Evolutionary conservation across 371 early-diverging fungal genomes (phyloP), one percentile per base, ranked within the genome.

Genomic region (Mortierella sp.): DNA sequence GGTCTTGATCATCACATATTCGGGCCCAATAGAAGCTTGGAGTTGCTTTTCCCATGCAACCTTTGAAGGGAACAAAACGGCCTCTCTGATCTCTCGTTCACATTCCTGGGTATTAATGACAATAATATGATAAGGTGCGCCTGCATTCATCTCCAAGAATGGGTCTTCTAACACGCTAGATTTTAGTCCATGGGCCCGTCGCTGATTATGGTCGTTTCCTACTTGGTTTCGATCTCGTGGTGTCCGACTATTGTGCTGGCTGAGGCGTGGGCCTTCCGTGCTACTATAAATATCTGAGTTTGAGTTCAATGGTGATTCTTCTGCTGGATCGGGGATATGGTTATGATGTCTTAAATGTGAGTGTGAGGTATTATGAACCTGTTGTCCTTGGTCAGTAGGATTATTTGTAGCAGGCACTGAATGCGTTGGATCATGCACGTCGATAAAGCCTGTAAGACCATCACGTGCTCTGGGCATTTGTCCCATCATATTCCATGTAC

Each of bases 401-500:
- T 13, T 10, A 0, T 43, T 52, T 52, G 52, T n/a, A 52, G 52
- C 8, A n/a, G 43, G 10, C 15, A 15, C 10, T 3, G 65, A 2
- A n/a, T 65, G 65, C 41, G 24, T 55, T 43, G 63, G 63, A 10
- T 58, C 33, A 3, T 71, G 62, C 13, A 79, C n/a, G 22, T 74
- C 78, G 21, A 86, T 58, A 38, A 85, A 82, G 4, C 85, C 71
- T n/a, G 65, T 63, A 36, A 71, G 47, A 2, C 72, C 75, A 32
- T 80, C 85, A 22, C 60, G 64, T 58, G 74, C 53, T 28, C 59
- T 47, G 5, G 72, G 72, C 69, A 92, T 85, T 33, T 90, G 84
- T 2, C 93, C 94, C 77, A 92, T 88, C 92, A 94, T 91, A 67
- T 94, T 94, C 93, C 93, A 94, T 6, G 94, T 94, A 11, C 91